phyloP scores from a whole-genome alignment of 768 basidiomycete species.

The Trametes punicea region DNA sequence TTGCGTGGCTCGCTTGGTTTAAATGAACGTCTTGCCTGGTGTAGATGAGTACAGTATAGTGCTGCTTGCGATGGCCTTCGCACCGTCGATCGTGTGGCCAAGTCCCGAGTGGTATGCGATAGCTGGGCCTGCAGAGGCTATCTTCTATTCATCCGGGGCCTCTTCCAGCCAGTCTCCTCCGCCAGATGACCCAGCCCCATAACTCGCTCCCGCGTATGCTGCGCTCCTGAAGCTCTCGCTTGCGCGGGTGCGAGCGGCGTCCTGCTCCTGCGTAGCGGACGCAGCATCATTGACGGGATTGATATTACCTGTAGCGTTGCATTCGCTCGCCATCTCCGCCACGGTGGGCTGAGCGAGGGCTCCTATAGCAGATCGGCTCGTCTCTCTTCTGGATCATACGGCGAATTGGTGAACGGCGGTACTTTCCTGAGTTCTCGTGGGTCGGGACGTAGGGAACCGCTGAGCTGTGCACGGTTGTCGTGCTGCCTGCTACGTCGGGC shows the following conservation, averaged over 20 bases:
- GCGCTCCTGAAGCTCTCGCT: background rate
- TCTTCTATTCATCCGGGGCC: background rate
- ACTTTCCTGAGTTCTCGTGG: no score
- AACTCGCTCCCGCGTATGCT: background rate
- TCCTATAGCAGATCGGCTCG: no score
- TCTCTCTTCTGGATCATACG: no score
- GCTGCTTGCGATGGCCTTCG: background rate
- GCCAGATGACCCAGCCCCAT: slow-evolving; percentile 1
- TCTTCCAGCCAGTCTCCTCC: slow-evolving; percentile 11
- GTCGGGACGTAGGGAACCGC: no score
- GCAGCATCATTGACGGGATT: background rate
- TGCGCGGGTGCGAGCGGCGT: background rate
- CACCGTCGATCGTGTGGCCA: background rate
- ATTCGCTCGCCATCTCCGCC: no score
- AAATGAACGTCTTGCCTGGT: no score
- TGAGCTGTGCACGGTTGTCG: no score
- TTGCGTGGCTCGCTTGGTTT: background rate
- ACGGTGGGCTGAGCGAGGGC: no score
- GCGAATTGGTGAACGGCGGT: no score
- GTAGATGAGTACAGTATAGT: no score
- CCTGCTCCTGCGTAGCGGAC: background rate
- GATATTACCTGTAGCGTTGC: no score
- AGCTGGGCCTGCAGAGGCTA: background rate
- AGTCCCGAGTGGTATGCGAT: background rate
- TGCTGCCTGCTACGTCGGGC: no score